Evolutionary conservation across 202 grass and related monocot species (phyloP).

Genomic region (Schoenoplectus tabernaemontani): DNA sequence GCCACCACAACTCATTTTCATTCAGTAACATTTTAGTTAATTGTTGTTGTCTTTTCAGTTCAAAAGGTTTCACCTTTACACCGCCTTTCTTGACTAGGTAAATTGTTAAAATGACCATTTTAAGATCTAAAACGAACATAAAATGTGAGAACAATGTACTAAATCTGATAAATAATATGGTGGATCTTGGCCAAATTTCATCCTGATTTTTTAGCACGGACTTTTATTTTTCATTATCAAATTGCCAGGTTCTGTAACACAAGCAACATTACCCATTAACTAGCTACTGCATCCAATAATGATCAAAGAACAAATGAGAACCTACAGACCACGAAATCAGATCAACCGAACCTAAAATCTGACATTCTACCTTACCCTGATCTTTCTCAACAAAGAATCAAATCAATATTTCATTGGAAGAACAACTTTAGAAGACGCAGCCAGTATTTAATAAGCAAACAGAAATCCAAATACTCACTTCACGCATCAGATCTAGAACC

Average conservation of each 20-base stretch:
- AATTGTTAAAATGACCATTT: not conserved
- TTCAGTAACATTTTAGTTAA: not conserved
- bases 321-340: not conserved
- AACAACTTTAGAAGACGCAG: not conserved
- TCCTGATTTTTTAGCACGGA: too few relatives aligned
- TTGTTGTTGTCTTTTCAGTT: not conserved
- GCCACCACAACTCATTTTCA: not conserved
- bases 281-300: not conserved
- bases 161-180: too few relatives aligned
- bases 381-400: not conserved
- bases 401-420: not conserved
- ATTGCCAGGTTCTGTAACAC: not conserved
- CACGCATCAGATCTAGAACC: conserved; percentile 16
- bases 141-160: not conserved
- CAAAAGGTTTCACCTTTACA: not conserved
- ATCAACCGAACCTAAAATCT: not conserved
- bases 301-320: not conserved
- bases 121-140: not conserved
- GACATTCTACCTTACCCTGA: not conserved
- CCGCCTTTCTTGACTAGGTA: not conserved
- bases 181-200: too few relatives aligned
- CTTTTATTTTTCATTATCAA: not conserved
- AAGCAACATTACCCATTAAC: not conserved
- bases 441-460: not conserved
- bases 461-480: not conserved